Evolutionary conservation across 805 yeast genomes (phyloP).

Genomic region (Ogataea nitratoaversa): DNA sequence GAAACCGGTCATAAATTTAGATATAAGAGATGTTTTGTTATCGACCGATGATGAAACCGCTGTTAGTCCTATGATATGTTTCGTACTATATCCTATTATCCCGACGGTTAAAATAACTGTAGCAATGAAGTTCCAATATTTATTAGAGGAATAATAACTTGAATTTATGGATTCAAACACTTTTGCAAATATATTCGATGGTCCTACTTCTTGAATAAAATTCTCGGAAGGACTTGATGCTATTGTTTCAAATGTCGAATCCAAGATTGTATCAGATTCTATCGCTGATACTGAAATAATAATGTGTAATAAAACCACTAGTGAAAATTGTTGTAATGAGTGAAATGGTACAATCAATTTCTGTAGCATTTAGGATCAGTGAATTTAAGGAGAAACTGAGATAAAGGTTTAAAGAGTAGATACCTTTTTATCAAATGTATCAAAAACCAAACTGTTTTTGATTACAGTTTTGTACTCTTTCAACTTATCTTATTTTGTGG

Average conservation of each 20-base stretch:
- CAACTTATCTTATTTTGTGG: too few species aligned
- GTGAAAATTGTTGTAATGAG: neutral
- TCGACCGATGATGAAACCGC: neutral
- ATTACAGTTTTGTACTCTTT: too few species aligned
- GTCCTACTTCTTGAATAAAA: neutral
- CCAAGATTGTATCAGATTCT: neutral
- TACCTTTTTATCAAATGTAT: too few species aligned
- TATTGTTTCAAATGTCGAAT: neutral
- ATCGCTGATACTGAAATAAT: neutral
- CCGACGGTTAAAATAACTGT: slow-evolving; percentile 16
- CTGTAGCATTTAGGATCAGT: neutral
- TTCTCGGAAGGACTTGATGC: too few species aligned
- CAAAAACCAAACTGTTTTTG: too few species aligned
- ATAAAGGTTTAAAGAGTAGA: too few species aligned
- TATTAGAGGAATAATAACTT: neutral
- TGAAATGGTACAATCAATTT: neutral
- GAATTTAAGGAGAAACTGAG: too few species aligned
- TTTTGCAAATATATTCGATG: neutral
- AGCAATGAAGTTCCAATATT: slow-evolving; percentile 16
- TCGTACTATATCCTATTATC: slow-evolving; percentile 15
- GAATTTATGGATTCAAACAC: neutral
- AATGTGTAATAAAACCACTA: neutral
- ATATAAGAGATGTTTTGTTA: slow-evolving; percentile 1
- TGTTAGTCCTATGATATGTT: slow-evolving; percentile 5
- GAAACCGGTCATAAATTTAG: slow-evolving; percentile 16